Evolutionary conservation across 1,284 basidiomycete species (phyloP), one percentile per base, ranked within the genome.

Genomic region (Ganoderma boninense): DNA sequence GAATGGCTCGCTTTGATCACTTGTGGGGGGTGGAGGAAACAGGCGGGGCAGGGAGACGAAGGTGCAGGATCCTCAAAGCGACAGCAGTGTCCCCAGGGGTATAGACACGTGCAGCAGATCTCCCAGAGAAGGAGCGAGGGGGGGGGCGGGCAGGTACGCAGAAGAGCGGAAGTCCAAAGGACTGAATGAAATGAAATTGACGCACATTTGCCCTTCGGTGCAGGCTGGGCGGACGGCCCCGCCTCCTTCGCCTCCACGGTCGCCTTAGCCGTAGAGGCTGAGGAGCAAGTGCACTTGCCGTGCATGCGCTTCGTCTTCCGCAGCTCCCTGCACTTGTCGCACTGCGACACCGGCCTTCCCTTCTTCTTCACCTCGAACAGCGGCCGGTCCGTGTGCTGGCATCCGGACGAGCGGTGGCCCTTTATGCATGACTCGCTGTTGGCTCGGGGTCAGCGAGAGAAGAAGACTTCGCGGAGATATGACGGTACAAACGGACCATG

Each of bases 301-400:
- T 92, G 90, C 63, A 92, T 88, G 82, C 91, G 90, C 80, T 90
- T 91, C 62, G 88, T 90, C 84, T 94, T 94, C 69, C 92, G 86
- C 46, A 92, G 85, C 75, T 94, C 90, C 78, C 92, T 86, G 79
- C 93, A 95, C 79, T 90, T 89, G 70, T 89, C 87, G 80, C 93
- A 95, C 81, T 95, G 93, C 2, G 92, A 93, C n/a, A 92, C 86
- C 0, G 93, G 93, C 64, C 93, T 86, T 62, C 91, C 93, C 81
- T 91, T 95, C 89, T 92, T 92, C 85, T 94, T 92, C 76, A 94
- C 90, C 82, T 94, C 92, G 79, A 90, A 94, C 65, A 94, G 84
- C 35, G 93, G 90, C 54, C 93, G 87, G 77, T 93, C 92, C 71
- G 88, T 90, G 79, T 94, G 93, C 69, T 90, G 89, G 80, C 93